These are phyloP conservation scores for Cronartium ribicola DNA, from an alignment of 1,284 basidiomycete species.

Conservation along the genomic window DNA sequence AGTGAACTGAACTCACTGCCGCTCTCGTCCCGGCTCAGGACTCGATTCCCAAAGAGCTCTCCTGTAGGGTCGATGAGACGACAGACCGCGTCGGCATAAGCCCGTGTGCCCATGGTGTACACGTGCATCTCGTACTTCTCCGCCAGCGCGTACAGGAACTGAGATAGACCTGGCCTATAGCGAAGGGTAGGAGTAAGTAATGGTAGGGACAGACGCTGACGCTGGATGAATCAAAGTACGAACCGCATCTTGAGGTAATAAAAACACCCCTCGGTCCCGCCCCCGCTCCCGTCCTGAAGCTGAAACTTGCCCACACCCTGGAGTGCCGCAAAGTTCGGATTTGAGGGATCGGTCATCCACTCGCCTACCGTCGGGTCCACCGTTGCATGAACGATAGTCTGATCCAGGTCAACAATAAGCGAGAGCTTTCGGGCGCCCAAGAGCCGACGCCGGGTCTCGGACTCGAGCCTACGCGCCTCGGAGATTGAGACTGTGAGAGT, in stretches of 20 bases:
- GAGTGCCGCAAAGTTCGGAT: conserved; percentile 31
- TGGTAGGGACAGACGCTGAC: conserved; percentile 18
- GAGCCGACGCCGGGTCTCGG: conserved; percentile 71
- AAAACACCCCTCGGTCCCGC: conserved; percentile 72
- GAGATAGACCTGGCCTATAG: conserved; percentile 73
- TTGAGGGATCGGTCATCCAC: conserved; percentile 72
- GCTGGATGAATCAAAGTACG: conserved; percentile 46
- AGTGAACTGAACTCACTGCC: conserved; percentile 63
- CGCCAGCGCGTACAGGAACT: conserved; percentile 70
- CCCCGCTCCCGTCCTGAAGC: conserved; percentile 15
- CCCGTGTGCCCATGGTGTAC: conserved; percentile 97
- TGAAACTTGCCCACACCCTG: conserved; percentile 30
- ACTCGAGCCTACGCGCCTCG: conserved; percentile 82
- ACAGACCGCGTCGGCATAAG: conserved; percentile 93
- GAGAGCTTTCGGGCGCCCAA: conserved; percentile 74
- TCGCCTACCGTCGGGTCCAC: conserved; percentile 97
- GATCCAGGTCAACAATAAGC: conserved; percentile 95
- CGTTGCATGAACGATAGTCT: conserved; percentile 97
- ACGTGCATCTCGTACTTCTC: conserved; percentile 95
- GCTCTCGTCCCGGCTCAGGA: conserved; percentile 90
- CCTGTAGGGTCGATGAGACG: conserved; percentile 84
- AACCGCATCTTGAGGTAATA: conserved; percentile 96
- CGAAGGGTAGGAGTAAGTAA: too few species aligned
- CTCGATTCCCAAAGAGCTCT: conserved; percentile 75
- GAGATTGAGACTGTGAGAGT: conserved; percentile 53